A percentile compares a stretch with the other conserved stretches of the same genome.
phyloP scores from a whole-genome alignment of 2,329 filamentous ascomycete genomes.

The Thelonectria rubi region DNA sequence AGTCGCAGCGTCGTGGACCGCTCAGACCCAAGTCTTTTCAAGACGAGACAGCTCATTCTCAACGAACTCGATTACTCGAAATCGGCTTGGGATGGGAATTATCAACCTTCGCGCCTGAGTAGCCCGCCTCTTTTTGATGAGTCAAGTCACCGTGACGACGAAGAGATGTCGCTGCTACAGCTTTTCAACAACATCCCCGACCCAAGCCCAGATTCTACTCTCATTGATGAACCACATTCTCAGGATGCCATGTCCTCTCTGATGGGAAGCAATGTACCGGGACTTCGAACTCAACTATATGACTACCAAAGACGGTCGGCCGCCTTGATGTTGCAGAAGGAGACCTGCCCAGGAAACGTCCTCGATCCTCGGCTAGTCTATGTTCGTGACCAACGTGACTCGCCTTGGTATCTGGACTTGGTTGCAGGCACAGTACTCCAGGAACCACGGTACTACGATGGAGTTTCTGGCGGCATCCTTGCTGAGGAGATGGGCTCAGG shows the following conservation, averaged over 20 bases:
- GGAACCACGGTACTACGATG: slow-evolving; percentile 78
- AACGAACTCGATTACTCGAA: slow-evolving; percentile 63
- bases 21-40: slow-evolving; percentile 54
- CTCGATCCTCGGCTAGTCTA: slow-evolving; percentile 78
- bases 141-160: slow-evolving; percentile 39
- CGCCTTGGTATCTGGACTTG: slow-evolving; percentile 74
- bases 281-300: slow-evolving; percentile 73
- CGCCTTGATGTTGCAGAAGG: slow-evolving; percentile 84
- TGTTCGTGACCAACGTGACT: slow-evolving; percentile 67
- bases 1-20: slow-evolving; percentile 63
- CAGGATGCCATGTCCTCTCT: slow-evolving; percentile 65
- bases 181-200: slow-evolving; percentile 80
- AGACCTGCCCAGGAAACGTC: slow-evolving; percentile 69
- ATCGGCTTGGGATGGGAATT: slow-evolving; percentile 62
- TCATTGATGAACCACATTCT: slow-evolving; percentile 59
- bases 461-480: slow-evolving; percentile 77
- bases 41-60: slow-evolving; percentile 59
- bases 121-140: slow-evolving; percentile 20
- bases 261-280: slow-evolving; percentile 61
- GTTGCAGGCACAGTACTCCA: slow-evolving; percentile 68
- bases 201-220: slow-evolving; percentile 64
- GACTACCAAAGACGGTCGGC: slow-evolving; percentile 83
- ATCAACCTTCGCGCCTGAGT: slow-evolving; percentile 9
- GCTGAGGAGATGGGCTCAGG: slow-evolving; percentile 85
- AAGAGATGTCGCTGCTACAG: slow-evolving; percentile 65